Base-by-base conservation (phyloP, 2,329 filamentous ascomycete genomes). In the Paecilomyces sp. region DNA sequence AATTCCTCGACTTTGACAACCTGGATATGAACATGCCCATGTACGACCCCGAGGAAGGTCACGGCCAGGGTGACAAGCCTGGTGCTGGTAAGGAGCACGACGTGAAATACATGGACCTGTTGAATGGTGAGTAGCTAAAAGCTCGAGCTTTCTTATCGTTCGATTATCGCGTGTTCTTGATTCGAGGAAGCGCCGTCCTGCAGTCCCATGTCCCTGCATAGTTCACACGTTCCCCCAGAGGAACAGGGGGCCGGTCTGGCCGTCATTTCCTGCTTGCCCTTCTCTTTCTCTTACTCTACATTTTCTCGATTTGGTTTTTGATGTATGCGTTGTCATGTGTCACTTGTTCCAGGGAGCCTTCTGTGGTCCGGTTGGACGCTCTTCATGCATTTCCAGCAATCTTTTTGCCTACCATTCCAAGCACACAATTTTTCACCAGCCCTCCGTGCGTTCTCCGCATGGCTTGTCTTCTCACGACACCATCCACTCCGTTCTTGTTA, bases 1-100 rank as follows among this genome's bases (percentile, higher is more conserved):
- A 90, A 66, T 93, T 93, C 75, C 89, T 89, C 73, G 89, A 92
- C 69, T 90, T 88, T 71, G 90, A 92, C 71, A 72, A 74, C 41
- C 71, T 75, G 55, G 68, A 70, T 58, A 60, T 76, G 60, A 67
- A 66, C 58, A 64, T 76, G 55, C 71, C 73, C 31, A 56, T 68
- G 8, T 62, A 54, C 56, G 58, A 57, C 57, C 68, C 69, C 31
- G 72, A 74, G 31, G 68, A 71, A n/a, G 68, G 68, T 55, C 63
- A 63, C 25, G 62, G 63, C 15, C 64, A 65, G 53, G 64, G 67
- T 53, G 64, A 68, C 51, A 57, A 65, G 53, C 59, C 60, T 11
- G 66, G 62, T 54, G 55, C 59, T 12, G 61, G 64, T n/a, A 68
- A 71, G 41, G 66, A 68, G 53, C 57, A 65, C 28, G 71, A 75